Conservation (phyloP, 192 early-diverging fungal species). For the Coemansia umbellata region DNA sequence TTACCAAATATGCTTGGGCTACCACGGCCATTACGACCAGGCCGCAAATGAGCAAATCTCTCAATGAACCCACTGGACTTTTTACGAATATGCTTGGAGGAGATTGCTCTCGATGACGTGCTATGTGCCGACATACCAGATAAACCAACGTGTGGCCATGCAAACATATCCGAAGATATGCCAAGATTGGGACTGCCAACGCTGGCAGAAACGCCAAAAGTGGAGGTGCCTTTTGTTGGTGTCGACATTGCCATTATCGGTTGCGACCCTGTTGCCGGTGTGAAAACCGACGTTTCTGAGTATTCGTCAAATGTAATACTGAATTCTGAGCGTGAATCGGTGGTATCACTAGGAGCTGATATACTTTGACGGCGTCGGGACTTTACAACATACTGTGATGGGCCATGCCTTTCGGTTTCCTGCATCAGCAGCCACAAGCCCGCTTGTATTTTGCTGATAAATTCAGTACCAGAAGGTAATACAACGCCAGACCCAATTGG, state of each 20-base stretch:
- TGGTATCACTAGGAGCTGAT: slow-evolving; percentile 9
- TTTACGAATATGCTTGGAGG: slow-evolving; percentile 33
- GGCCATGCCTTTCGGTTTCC: slow-evolving; percentile 15
- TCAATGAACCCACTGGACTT: slow-evolving; percentile 41
- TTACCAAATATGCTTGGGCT: not conserved
- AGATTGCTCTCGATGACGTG: not conserved
- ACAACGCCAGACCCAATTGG: not conserved
- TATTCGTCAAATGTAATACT: slow-evolving; percentile 19
- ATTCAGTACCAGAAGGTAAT: slow-evolving; percentile 26
- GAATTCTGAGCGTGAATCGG: slow-evolving; percentile 21
- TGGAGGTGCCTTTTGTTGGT: not conserved
- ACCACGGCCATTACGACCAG: slow-evolving; percentile 7
- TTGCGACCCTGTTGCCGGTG: not conserved
- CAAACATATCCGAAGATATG: not conserved
- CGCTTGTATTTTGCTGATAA: slow-evolving; percentile 21
- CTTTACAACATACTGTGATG: slow-evolving; percentile 20
- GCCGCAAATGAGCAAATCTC: slow-evolving; percentile 21
- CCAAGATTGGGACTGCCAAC: not conserved
- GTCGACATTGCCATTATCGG: not conserved
- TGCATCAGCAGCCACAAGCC: slow-evolving; percentile 30
- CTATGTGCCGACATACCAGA: not conserved
- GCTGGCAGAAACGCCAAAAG: not conserved
- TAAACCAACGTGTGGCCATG: slow-evolving; percentile 5
- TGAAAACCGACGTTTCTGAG: slow-evolving; percentile 22
- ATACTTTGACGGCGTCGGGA: slow-evolving; percentile 22